Base-by-base conservation (phyloP, 495 filamentous ascomycete species). In the Hyaloscypha variabilis region DNA sequence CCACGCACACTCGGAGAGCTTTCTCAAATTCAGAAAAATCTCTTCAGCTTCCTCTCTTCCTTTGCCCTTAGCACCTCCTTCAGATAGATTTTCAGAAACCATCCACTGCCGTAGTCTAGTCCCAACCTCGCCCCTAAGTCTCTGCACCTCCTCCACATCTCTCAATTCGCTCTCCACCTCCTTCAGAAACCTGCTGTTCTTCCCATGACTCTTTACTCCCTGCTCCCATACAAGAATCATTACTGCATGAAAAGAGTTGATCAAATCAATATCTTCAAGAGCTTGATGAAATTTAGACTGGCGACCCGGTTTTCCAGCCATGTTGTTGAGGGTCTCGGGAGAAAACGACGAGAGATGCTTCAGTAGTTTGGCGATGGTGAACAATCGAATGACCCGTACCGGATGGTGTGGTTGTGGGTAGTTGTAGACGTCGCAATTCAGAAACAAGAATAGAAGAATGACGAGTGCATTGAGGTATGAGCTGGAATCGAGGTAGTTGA, bases 381-480 rank as follows among this genome's bases (percentile, higher is more conserved):
- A 64, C 14, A 68, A 53, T 23, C 60, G 66, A 17, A 57, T 31
- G n/a, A 68, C 56, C 1, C 56, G 60, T 8, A 50, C 30, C 6
- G 66, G 66, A 34, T 68, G 66, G 23, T 60, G 24, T 29, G 42
- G 55, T 36, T 64, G 56, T 11, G 62, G 56, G 28, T 68, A 67
- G 6, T 34, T 52, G 50, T 60, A 66, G 13, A 61, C 23, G 51
- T 69, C 63, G 55, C 68, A 65, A 19, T 65, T 57, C 10, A 71
- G 29, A 39, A 52, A 58, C 10, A 65, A 31, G 51, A 62, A 67
- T 1, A 71, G 58, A 3, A 67, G 28, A 17, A 63, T 30, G 6
- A 46, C 39, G 1, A 71, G 62, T 6, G 68, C 68, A 46, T 49
- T n/a, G 17, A 49, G 6, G 42, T 58, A 71, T 13, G n/a, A 31